These are phyloP conservation scores for Trichothecium roseum DNA, from an alignment of 2,329 filamentous ascomycete species.

Conservation along the genomic window DNA sequence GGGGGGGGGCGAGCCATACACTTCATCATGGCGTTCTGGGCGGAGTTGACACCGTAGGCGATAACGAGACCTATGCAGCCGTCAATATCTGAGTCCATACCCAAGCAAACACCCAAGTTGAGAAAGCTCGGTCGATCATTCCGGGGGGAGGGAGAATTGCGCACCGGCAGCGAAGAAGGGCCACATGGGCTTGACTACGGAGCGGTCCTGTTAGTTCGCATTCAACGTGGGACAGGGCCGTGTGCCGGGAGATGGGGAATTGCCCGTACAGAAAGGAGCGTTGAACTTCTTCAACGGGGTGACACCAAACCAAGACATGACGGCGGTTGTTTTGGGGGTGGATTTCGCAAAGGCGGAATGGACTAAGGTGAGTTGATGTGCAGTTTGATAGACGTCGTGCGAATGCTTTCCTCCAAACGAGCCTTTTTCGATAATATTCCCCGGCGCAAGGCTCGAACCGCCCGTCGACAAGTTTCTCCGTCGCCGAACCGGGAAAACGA, in stretches of 20 bases:
- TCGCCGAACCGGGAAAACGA: slow-evolving; percentile 14
- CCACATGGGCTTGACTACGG: slow-evolving; percentile 74
- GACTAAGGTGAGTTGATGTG: slow-evolving; percentile 24
- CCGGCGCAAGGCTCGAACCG: slow-evolving; percentile 14
- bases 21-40: slow-evolving; percentile 65
- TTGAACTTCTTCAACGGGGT: slow-evolving; percentile 68
- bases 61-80: slow-evolving; percentile 60
- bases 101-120: slow-evolving; percentile 7
- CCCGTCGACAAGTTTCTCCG: slow-evolving; percentile 21
- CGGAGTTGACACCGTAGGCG: slow-evolving; percentile 83
- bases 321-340: slow-evolving; percentile 32
- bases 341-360: slow-evolving; percentile 4
- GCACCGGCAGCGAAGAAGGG: slow-evolving; percentile 94
- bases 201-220: slow-evolving; percentile 3
- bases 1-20: slow-evolving; percentile 40
- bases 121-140: too few relatives aligned
- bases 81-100: slow-evolving; percentile 12
- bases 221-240: slow-evolving; percentile 3
- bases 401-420: slow-evolving; percentile 24
- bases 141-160: slow-evolving; percentile 22
- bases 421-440: slow-evolving; percentile 25
- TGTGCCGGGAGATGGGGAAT: slow-evolving; percentile 16
- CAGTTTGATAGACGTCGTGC: slow-evolving; percentile 16
- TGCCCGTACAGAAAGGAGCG: slow-evolving; percentile 63
- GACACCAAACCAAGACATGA: slow-evolving; percentile 65